Conservation (phyloP, 176 grass and related monocot genomes). For the Eremochloa ophiuroides region DNA sequence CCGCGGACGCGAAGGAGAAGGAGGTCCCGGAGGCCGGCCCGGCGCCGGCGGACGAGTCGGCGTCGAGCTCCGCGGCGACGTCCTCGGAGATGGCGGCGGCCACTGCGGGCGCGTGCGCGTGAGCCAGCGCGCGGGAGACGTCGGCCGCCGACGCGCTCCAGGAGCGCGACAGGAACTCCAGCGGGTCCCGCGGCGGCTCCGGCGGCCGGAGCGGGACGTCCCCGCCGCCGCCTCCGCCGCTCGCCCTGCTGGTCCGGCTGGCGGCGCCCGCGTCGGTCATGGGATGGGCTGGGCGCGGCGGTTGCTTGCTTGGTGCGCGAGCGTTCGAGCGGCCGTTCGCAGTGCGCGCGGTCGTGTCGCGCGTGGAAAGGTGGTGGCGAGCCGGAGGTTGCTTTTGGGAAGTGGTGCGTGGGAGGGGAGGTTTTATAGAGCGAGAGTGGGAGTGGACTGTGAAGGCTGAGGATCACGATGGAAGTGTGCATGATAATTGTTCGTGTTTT, state of each 20-base stretch:
- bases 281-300: not conserved
- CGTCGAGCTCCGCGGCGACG: constrained; percentile 56
- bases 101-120: not conserved
- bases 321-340: not conserved
- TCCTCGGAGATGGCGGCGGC: constrained; percentile 54
- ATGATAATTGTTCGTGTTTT: not conserved
- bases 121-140: constrained; percentile 51
- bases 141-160: constrained; percentile 80
- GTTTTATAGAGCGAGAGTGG: constrained; percentile 35
- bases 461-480: not conserved
- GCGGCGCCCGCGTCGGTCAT: constrained; percentile 12
- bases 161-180: constrained; percentile 88
- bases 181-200: constrained; percentile 56
- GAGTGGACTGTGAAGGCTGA: not conserved
- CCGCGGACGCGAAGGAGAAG: constrained; percentile 88
- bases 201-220: constrained; percentile 21
- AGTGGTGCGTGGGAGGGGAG: not conserved
- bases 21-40: constrained; percentile 45
- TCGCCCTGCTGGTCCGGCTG: not conserved
- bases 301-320: not conserved
- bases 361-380: constrained; percentile 18
- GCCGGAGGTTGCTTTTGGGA: constrained; percentile 16
- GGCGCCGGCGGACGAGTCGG: constrained; percentile 3
- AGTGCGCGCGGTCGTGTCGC: constrained; percentile 10
- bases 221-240: not conserved